Percentiles rank a stretch among this genome's conserved stretches.
Evolutionary conservation across 2,329 filamentous ascomycete species (phyloP).

Genomic region (Aspergillus sp.): DNA sequence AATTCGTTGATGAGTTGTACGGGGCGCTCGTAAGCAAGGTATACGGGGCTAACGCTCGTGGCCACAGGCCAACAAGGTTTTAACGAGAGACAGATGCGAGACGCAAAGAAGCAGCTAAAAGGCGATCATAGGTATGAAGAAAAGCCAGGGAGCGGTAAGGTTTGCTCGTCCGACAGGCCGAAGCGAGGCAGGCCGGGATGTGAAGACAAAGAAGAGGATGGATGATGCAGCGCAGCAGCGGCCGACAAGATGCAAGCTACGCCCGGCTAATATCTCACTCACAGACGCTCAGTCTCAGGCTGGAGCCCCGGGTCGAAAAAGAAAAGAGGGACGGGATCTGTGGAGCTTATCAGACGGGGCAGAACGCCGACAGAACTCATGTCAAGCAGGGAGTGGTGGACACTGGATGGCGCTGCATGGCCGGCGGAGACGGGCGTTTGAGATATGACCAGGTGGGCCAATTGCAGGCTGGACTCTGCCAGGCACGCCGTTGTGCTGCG

Average conservation of each 20-base stretch:
- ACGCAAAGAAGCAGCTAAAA: background rate
- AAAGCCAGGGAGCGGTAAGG: background rate
- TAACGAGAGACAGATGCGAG: conserved; percentile 9
- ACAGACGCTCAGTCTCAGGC: background rate
- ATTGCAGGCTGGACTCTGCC: background rate
- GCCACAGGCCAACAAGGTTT: background rate
- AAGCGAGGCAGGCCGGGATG: conserved; percentile 6
- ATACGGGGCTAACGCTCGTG: background rate
- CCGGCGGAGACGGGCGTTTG: conserved; percentile 12
- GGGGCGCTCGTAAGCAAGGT: background rate
- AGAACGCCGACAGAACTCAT: background rate
- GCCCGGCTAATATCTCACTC: conserved; percentile 1
- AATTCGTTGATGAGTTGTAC: conserved; percentile 5
- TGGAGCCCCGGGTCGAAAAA: background rate
- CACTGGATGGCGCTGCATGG: conserved; percentile 1
- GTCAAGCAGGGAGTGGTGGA: conserved; percentile 8
- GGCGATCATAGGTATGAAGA: background rate
- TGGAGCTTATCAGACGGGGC: conserved; percentile 13
- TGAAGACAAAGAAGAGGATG: conserved; percentile 5
- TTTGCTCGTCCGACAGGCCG: background rate
- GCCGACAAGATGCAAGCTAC: conserved; percentile 3
- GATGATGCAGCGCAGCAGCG: background rate
- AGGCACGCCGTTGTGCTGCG: background rate
- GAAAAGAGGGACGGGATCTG: conserved; percentile 5
- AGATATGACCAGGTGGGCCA: conserved; percentile 12